Evolutionary conservation across 192 early-diverging fungal species (phyloP), one percentile per base, ranked within the genome.

Genomic region (Funneliformis mosseae): DNA sequence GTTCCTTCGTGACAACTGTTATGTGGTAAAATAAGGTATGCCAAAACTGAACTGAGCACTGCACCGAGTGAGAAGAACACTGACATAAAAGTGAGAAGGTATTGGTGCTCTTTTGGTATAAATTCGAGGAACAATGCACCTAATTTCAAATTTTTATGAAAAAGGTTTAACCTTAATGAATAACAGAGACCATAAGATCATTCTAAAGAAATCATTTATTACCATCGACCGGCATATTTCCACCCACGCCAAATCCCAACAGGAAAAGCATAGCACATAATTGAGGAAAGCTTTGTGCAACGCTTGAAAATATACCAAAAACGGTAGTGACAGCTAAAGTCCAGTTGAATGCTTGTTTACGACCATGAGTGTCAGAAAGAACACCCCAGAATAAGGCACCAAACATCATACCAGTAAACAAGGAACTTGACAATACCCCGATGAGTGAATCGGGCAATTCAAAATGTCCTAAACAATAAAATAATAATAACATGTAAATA

Each of bases 121-220:
- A 95, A 96, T 86, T 97, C 95, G 5, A 97, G 88, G 70, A 95
- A 97, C 18, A 97, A 82, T 39, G 94, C 91, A 14, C 94, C 94
- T 90, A 82, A 66, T 14, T 28, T 66, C 25, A 66, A 66, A 59
- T 59, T 18, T 64, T 64, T 12, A 25, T 33, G 14, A 64, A 64
- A 12, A 28, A 8, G 14, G 0, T 33, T 33, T 33, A 66, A 33
- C 8, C 5, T 62, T 3, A 66, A 27, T 12, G 4, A 64, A 64
- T 10, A 28, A 25, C 11, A 59, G 21, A 18, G 10, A 59, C 10
- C 28, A 33, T 27, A 23, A 28, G 28, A 66, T n/a, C n/a, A 66
- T 33, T 5, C 5, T 21, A 55, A 55, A 66, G 9, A 39, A 69
- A 33, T 33, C 42, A 72, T 66, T 61, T 5, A 25, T 81, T 84